Base-by-base conservation (phyloP, 1,139 yeast species). In the Taphrina confusa region DNA sequence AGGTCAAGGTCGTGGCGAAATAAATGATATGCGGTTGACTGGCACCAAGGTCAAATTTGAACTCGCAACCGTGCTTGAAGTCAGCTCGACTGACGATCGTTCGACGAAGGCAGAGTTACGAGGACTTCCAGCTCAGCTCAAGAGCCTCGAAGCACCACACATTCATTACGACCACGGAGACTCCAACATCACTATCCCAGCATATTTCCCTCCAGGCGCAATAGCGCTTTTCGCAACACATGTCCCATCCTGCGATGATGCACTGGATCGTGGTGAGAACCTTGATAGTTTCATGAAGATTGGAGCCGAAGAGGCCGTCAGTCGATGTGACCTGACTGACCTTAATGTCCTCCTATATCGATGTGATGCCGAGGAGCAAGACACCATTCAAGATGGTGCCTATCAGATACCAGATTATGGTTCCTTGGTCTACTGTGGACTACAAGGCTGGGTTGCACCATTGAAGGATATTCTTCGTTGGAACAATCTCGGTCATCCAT, bases 361-460 rank as follows among this genome's bases (percentile, higher is more conserved):
- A 57, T 85, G 94, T 68, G 95, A 89, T 61, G 81, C 85, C 9
- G 98, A 92, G 72, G 98, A 92, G 72, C 77, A 90, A 22, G 97
- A 90, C 70, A 80, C 82, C 12, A 83, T 92, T 66, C 78, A 73
- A 23, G 85, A 79, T 57, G 95, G 96, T 3, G 81, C 81, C 0
- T 92, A 92, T 72, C 71, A 74, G 59, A 78, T 92, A 55, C 97
- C 97, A 0, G 76, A 78, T 34, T 76, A 80, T 71, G 97, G 97
- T 0, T 74, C 75, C 14, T 76, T 91, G 54, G 85, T 83, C 0
- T 92, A 89, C 72, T 91, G 96, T 46, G 98, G 98, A 11, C 75
- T 92, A 28, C 95, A 88, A 73, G 98, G 98, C 2, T 92, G 96
- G 96, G 81, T 84, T 52, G 78, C 89, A 0, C 84, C 84, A 0